Evolutionary conservation across 768 basidiomycete species (phyloP).

Genomic region (Boletus coccyginus): DNA sequence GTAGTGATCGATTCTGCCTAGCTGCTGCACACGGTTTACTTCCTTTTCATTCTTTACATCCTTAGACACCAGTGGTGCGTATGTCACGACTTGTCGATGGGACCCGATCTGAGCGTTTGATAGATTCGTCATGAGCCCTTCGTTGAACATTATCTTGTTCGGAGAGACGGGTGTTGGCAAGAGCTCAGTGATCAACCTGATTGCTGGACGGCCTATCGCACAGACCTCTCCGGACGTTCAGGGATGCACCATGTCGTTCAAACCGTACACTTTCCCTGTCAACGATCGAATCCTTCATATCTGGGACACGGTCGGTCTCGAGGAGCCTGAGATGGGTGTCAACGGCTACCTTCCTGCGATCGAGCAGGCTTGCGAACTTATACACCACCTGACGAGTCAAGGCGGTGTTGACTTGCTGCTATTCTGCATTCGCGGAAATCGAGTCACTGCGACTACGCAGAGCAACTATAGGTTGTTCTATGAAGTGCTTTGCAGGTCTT

Average conservation of each 20-base stretch:
- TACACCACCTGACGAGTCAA: conserved; percentile 26
- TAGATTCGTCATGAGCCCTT: conserved; percentile 18
- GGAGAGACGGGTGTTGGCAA: conserved; percentile 42
- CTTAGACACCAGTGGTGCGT: conserved; percentile 10
- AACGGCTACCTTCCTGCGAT: conserved; percentile 29
- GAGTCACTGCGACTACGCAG: conserved; percentile 35
- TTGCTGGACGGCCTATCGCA: conserved; percentile 26
- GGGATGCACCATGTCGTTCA: conserved; percentile 39
- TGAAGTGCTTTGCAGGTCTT: conserved; percentile 39
- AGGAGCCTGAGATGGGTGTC: conserved; percentile 28
- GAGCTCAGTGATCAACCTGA: conserved; percentile 34
- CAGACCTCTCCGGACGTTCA: conserved; percentile 25
- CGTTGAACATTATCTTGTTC: conserved; percentile 41
- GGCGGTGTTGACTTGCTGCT: conserved; percentile 42
- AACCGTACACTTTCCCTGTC: conserved; percentile 26
- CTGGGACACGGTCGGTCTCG: conserved; percentile 38
- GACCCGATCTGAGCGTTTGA: conserved; percentile 14
- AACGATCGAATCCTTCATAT: conserved; percentile 15
- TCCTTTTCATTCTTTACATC: background rate
- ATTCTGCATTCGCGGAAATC: conserved; percentile 41
- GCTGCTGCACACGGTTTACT: background rate
- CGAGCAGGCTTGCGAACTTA: conserved; percentile 31
- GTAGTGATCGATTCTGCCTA: background rate
- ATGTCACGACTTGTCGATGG: conserved; percentile 1
- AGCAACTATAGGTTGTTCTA: conserved; percentile 42